These are phyloP conservation scores for Colletotrichum zoysiae DNA, from an alignment of 2,329 filamentous ascomycete species.

Conservation along the genomic window DNA sequence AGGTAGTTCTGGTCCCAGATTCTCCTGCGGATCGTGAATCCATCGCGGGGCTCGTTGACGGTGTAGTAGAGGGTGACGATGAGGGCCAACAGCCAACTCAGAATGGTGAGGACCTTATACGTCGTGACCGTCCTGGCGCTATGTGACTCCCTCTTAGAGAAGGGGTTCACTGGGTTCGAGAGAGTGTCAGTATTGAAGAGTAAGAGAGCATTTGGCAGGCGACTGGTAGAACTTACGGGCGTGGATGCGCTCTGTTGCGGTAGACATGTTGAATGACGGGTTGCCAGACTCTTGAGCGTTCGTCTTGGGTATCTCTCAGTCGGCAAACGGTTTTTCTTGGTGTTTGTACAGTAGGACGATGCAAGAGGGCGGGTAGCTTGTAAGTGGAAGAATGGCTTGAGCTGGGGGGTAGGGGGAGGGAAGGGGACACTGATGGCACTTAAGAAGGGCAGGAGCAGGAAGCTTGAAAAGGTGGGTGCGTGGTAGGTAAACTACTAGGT, in stretches of 20 bases:
- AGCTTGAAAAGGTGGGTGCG: slow-evolving; percentile 5
- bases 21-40: slow-evolving; percentile 67
- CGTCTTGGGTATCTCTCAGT: not conserved
- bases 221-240: slow-evolving; percentile 32
- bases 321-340: slow-evolving; percentile 1
- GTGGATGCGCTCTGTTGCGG: slow-evolving; percentile 37
- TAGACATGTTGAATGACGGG: slow-evolving; percentile 28
- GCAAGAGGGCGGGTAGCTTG: slow-evolving; percentile 16
- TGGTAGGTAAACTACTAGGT: not conserved
- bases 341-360: slow-evolving; percentile 15
- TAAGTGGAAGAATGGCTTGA: slow-evolving; percentile 8
- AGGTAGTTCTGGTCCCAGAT: slow-evolving; percentile 82
- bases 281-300: not conserved
- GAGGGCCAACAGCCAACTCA: slow-evolving; percentile 82
- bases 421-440: slow-evolving; percentile 20
- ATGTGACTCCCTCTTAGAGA: slow-evolving; percentile 77
- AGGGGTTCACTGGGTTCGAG: slow-evolving; percentile 75
- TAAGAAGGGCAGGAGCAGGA: slow-evolving; percentile 27
- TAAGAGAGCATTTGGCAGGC: not conserved
- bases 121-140: slow-evolving; percentile 70
- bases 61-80: slow-evolving; percentile 82
- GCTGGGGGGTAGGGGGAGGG: slow-evolving; percentile 6
- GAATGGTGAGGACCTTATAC: slow-evolving; percentile 81
- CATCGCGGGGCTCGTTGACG: slow-evolving; percentile 73
- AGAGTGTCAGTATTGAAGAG: slow-evolving; percentile 33